Conservation (phyloP, 148 eudicot genomes). For the Linanthus parryae region DNA sequence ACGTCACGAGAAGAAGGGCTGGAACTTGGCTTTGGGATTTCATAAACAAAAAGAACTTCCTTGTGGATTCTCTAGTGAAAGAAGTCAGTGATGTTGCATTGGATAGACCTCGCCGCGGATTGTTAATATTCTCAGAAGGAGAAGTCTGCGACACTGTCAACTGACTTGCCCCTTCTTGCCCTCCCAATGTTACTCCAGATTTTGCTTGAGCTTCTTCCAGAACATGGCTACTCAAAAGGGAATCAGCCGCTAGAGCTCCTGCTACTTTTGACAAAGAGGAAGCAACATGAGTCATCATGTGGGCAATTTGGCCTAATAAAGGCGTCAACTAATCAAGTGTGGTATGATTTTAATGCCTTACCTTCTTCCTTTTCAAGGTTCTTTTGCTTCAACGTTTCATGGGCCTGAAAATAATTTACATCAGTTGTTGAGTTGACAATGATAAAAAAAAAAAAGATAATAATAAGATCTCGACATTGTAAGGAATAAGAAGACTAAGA, state of each 20-base stretch:
- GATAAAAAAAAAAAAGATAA: neutral
- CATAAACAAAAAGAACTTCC: slow-evolving; percentile 29
- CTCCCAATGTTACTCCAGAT: slow-evolving; percentile 23
- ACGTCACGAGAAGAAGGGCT: slow-evolving; percentile 22
- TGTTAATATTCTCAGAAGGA: slow-evolving; percentile 15
- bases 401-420: slow-evolving; percentile 52
- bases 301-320: neutral
- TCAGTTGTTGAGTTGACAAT: slow-evolving; percentile 9
- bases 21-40: slow-evolving; percentile 31
- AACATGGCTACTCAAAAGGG: slow-evolving; percentile 24
- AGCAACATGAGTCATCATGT: neutral
- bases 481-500: slow-evolving; percentile 9
- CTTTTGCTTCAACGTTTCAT: slow-evolving; percentile 56
- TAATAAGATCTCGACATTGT: neutral
- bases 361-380: slow-evolving; percentile 67
- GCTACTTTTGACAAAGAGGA: slow-evolving; percentile 11
- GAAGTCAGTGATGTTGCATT: slow-evolving; percentile 25
- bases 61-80: slow-evolving; percentile 26
- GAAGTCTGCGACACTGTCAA: slow-evolving; percentile 14
- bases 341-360: slow-evolving; percentile 13
- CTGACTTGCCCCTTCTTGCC: slow-evolving; percentile 20
- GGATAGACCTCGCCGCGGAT: slow-evolving; percentile 18
- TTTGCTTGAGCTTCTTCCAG: slow-evolving; percentile 18
- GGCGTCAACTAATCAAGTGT: neutral
- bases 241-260: slow-evolving; percentile 19